phyloP scores from a whole-genome alignment of 2,329 filamentous ascomycete species.

The Clarireedia homoeocarpa region DNA sequence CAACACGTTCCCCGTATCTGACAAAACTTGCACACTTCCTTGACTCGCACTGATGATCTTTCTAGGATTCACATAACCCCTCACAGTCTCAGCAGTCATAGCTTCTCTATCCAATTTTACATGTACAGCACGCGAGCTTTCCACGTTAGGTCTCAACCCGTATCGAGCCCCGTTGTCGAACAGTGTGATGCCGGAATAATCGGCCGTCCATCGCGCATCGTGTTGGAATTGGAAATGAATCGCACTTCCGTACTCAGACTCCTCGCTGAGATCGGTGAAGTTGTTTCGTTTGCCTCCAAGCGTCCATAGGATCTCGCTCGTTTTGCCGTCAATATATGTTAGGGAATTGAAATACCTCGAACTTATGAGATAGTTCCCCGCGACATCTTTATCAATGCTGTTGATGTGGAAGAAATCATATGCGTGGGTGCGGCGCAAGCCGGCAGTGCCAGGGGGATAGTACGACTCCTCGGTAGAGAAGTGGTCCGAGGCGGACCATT shows the following conservation, averaged over 20 bases:
- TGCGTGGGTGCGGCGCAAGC: background rate
- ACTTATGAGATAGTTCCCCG: conserved; percentile 40
- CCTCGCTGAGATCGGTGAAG: conserved; percentile 28
- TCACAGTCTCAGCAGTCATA: conserved; percentile 13
- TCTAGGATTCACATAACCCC: conserved; percentile 10
- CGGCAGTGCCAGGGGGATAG: background rate
- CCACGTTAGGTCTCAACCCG: background rate
- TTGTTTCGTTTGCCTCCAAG: conserved; percentile 37
- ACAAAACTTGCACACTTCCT: conserved; percentile 15
- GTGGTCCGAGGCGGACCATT: background rate
- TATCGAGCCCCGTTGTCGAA: conserved; percentile 15
- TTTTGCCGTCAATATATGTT: conserved; percentile 35
- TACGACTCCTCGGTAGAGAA: background rate
- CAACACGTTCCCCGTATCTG: background rate
- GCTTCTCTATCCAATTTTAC: conserved; percentile 9
- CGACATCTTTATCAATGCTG: conserved; percentile 32
- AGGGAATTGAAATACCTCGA: conserved; percentile 35
- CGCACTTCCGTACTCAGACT: conserved; percentile 25
- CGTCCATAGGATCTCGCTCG: conserved; percentile 38
- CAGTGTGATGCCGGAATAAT: conserved; percentile 10
- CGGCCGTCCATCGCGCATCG: conserved; percentile 33
- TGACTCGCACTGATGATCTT: conserved; percentile 16
- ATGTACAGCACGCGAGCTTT: conserved; percentile 10
- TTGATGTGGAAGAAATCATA: conserved; percentile 31
- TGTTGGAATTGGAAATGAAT: conserved; percentile 42